phyloP scores from a whole-genome alignment of 1,284 basidiomycete species.

The Ganoderma sinense region DNA sequence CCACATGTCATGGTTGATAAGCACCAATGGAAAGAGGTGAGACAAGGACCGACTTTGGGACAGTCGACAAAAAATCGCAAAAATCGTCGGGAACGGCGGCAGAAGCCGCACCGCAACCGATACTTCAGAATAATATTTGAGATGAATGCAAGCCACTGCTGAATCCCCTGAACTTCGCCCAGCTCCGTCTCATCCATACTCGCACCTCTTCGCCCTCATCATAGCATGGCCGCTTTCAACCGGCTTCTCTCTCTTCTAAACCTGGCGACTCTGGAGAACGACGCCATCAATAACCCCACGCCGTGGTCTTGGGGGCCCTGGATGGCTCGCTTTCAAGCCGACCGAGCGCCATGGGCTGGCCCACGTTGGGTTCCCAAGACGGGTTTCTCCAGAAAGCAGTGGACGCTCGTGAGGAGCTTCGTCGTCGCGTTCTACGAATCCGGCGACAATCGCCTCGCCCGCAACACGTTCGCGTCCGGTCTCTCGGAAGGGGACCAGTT shows the following conservation, averaged over 20 bases:
- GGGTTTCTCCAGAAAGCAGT: not conserved
- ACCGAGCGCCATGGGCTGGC: not conserved
- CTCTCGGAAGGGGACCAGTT: not conserved
- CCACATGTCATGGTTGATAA: too few species aligned
- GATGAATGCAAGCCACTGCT: too few species aligned
- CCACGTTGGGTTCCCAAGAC: not conserved
- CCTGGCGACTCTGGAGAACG: not conserved
- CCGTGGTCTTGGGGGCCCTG: not conserved
- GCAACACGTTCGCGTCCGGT: not conserved
- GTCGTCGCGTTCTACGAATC: not conserved
- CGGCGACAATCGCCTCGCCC: not conserved
- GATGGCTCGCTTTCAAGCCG: not conserved
- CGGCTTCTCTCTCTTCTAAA: not conserved
- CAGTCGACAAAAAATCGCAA: too few species aligned
- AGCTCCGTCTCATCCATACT: not conserved
- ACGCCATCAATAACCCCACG: not conserved
- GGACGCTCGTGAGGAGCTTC: not conserved
- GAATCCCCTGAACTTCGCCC: too few species aligned
- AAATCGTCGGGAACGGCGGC: too few species aligned
- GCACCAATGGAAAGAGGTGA: too few species aligned
- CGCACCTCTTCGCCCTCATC: not conserved
- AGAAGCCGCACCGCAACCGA: too few species aligned
- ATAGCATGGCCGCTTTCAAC: not conserved
- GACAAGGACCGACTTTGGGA: too few species aligned
- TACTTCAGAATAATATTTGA: too few species aligned